Conservation (phyloP, 306 rosid species). For the Malus asiatica region DNA sequence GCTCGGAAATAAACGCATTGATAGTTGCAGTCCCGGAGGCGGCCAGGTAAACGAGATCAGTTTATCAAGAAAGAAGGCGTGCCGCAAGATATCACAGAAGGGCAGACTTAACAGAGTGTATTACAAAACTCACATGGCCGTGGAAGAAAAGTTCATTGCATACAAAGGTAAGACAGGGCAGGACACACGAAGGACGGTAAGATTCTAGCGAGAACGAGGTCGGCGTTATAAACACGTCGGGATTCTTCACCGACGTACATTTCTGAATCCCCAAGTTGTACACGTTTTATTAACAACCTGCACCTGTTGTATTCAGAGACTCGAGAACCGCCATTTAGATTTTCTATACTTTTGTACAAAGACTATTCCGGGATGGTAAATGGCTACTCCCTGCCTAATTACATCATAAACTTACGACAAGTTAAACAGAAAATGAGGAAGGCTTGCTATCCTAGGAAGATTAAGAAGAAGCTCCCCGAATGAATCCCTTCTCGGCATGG, state of each 20-base stretch:
- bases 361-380: neutral
- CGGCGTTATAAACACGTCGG: neutral
- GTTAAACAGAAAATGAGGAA: constrained; percentile 59
- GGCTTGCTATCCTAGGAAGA: constrained; percentile 74
- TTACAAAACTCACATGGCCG: neutral
- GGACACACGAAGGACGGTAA: neutral
- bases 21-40: neutral
- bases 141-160: neutral
- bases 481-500: constrained; percentile 57
- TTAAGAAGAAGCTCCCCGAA: constrained; percentile 54
- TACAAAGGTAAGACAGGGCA: neutral
- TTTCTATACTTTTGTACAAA: constrained; percentile 11
- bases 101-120: neutral
- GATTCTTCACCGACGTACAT: constrained; percentile 35
- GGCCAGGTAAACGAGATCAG: neutral
- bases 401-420: constrained; percentile 35
- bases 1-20: too few relatives aligned
- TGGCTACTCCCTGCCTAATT: constrained; percentile 32
- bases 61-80: neutral
- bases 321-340: neutral
- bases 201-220: neutral
- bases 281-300: constrained; percentile 5
- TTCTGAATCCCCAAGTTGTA: constrained; percentile 32
- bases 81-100: neutral
- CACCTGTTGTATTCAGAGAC: constrained; percentile 27